Evolutionary conservation across 192 early-diverging fungal species (phyloP), one percentile per base, ranked within the genome.

Genomic region (Endogone sp.): DNA sequence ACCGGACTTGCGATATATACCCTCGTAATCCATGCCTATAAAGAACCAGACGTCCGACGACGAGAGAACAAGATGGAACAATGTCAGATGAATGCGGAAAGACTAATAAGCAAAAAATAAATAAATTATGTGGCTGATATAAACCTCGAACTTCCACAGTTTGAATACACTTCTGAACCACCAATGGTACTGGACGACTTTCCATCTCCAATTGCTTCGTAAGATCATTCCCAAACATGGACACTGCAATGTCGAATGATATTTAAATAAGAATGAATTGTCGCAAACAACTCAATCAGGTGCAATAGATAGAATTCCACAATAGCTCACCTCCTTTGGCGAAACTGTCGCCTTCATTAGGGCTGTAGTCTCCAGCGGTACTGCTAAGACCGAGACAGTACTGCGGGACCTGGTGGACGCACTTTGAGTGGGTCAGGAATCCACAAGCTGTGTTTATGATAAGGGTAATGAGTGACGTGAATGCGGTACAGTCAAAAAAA

Each of bases 1-100:
- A 3, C 90, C 92, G 0, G 89, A 90, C 62, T 90, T 88, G 30
- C 92, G 91, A 70, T 94, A 94, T 22, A 94, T 90, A 25, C 92
- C 92, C 75, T 94, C 82, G 68, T 83, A 91, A 64, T 73, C 91
- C 90, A 87, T 85, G 58, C 74, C 85, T 29, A 81, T 74, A 4
- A 63, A 4, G n/a, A n/a, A n/a, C n/a, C n/a, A n/a, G n/a, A n/a
- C n/a, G 58, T 63, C 85, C 92, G 13, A 94, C 90, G 23, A 88
- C 90, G 78, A 25, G 86, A 83, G 49, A 94, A 85, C 2, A 94
- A 69, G 71, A 86, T 82, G 4, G 92, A 91, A n/a, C n/a, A n/a
- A n/a, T n/a, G n/a, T n/a, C n/a, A n/a, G n/a, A n/a, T n/a, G n/a
- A n/a, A n/a, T n/a, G n/a, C n/a, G n/a, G n/a, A n/a, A n/a, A n/a